Evolutionary conservation across 2,329 filamentous ascomycete species (phyloP).

Genomic region (Calonectria crousiana): DNA sequence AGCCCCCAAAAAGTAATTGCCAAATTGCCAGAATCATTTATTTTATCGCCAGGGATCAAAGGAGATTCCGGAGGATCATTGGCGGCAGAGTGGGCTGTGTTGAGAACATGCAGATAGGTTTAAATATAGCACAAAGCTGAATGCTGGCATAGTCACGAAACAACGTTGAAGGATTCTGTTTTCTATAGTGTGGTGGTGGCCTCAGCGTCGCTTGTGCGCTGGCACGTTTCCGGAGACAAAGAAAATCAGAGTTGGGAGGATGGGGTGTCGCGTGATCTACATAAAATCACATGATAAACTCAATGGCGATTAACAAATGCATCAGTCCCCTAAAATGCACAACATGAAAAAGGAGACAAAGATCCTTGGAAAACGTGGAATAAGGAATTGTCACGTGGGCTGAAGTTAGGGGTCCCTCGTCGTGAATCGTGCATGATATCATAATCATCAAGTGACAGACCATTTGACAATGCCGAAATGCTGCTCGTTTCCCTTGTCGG

Average conservation of each 20-base stretch:
- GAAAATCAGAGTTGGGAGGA: neutral
- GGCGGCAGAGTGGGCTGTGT: neutral
- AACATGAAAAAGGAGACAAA: neutral
- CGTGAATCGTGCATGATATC: neutral
- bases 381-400: neutral
- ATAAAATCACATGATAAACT: neutral
- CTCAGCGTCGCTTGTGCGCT: neutral
- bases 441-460: neutral
- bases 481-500: slow-evolving; percentile 16
- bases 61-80: neutral
- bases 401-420: neutral
- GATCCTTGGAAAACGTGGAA: neutral
- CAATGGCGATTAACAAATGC: neutral
- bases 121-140: neutral
- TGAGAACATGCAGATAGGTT: neutral
- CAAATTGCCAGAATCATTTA: neutral
- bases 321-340: neutral
- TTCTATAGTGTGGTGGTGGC: neutral
- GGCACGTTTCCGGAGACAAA: neutral
- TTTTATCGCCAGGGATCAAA: neutral
- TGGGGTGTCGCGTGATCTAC: neutral
- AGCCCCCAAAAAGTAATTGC: neutral
- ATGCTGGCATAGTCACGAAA: neutral
- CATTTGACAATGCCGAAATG: slow-evolving; percentile 15
- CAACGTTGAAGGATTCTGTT: neutral